Evolutionary conservation across 2,329 filamentous ascomycete genomes (phyloP).

Genomic region (Fusarium acutatum): DNA sequence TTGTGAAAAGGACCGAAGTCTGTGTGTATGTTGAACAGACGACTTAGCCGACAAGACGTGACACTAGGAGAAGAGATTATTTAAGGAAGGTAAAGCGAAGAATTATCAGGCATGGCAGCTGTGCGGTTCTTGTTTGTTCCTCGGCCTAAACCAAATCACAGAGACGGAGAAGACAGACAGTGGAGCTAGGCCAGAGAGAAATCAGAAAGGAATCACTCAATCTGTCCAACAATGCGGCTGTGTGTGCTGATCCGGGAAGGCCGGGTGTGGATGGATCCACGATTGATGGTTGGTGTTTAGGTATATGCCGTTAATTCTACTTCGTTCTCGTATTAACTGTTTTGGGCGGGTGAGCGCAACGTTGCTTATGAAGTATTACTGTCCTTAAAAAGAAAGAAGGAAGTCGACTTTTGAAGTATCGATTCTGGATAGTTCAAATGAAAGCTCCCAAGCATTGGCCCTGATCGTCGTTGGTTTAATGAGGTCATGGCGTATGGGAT

Average conservation of each 20-base stretch:
- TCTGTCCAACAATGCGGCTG: slow-evolving; percentile 18
- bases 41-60: not conserved
- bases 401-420: not conserved
- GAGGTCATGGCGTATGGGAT: slow-evolving; percentile 36
- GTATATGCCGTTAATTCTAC: not conserved
- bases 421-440: not conserved
- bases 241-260: slow-evolving; percentile 37
- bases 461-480: slow-evolving; percentile 18
- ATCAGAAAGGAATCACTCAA: slow-evolving; percentile 2
- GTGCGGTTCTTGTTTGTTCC: slow-evolving; percentile 5
- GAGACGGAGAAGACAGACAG: slow-evolving; percentile 4
- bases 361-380: not conserved
- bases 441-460: slow-evolving; percentile 11
- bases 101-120: slow-evolving; percentile 17
- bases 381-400: not conserved
- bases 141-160: slow-evolving; percentile 15
- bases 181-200: slow-evolving; percentile 30
- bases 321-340: slow-evolving; percentile 10
- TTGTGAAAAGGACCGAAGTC: slow-evolving; percentile 3
- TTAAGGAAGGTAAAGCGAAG: slow-evolving; percentile 18
- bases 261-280: slow-evolving; percentile 38
- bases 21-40: slow-evolving; percentile 9
- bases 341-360: not conserved
- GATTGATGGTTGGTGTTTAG: slow-evolving; percentile 34
- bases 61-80: slow-evolving; percentile 5